Base-by-base conservation (phyloP, 768 basidiomycete species). In the Trametes gibbosa region DNA sequence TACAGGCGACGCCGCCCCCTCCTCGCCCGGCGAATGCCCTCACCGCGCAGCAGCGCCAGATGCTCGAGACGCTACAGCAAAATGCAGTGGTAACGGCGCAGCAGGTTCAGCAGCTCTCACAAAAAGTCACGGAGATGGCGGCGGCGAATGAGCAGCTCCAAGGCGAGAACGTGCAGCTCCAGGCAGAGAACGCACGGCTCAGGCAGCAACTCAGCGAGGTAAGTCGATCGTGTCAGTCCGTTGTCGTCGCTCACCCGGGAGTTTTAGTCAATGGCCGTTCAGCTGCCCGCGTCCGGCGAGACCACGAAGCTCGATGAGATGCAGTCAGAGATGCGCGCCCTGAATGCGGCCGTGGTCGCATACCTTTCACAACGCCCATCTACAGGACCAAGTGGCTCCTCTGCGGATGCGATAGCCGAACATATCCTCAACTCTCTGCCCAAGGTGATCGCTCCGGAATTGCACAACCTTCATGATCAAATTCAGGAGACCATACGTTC, bases 281-380 rank as follows among this genome's bases (percentile, higher is more conserved):
- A 56, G 27, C 16, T 50, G 49, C 50, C 59, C n/a, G n/a, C 40
- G 19, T 41, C 24, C 37, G 17, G 25, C 41, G 56, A 62, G 21
- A 41, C 59, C 3, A 25, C 50, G 39, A 56, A 62, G 40, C 35
- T 57, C 2, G 55, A 62, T 40, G 39, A 53, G 42, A 62, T 62
- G 47, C 51, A 57, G 19, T 37, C 51, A 1, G 61, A 57, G 21
- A 58, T 62, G 52, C 56, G 56, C 39, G 61, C 61, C 17, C 19
- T 62, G 32, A 62, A 62, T 46, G 61, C 56, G 12, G 61, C 61
- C 5, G 56, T 62, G 23, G 46, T 53, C 17, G 61, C 61, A 13
- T 53, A 53, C 23, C 34, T 52, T 7, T 27, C 54, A 23, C 51
- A 58, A 24, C 47, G 56, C n/a, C 54, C 61, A 5, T 14, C 29